Evolutionary conservation across 768 basidiomycete species (phyloP), one percentile per base, ranked within the genome.

Genomic region (Suillus ampliporus): DNA sequence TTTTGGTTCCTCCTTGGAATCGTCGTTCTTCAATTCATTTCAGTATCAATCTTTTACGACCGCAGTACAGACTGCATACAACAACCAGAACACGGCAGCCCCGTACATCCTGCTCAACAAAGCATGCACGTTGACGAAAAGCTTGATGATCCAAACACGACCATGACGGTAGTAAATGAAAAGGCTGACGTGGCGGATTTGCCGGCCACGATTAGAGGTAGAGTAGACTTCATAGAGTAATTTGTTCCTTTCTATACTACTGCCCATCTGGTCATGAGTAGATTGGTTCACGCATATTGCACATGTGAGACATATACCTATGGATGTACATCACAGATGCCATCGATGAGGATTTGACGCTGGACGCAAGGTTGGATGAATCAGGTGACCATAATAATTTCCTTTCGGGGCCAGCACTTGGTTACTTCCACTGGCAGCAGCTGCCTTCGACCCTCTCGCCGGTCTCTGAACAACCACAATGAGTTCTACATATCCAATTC

Each of bases 401-500:
- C 54, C 54, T 56, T 56, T 56, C 17, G 19, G 17, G 23, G 54
- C 23, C 19, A 31, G 28, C 19, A 31, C 50, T 56, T 17, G 54
- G 54, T 56, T 40, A 56, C 37, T 38, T 56, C 15, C 37, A 23
- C 21, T 21, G 23, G 19, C 21, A 26, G 53, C 10, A 15, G 17
- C 53, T 38, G 21, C 35, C 21, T 54, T 26, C 15, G 23, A 54
- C 53, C 35, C 54, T 35, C 40, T 23, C 21, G 35, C 35, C 37
- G 38, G 53, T 54, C 38, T 38, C 38, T 56, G 38, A 40, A 56
- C 54, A 15, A 71, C 78, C 67, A 74, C 72, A 66, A 86, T 86
- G 84, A 82, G 71, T 74, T 74, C 78, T 9, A 65, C 77, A 34
- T 80, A 81, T 71, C 77, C 84, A 57, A 71, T 85, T 50, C 77